Evolutionary conservation across 306 rosid species (phyloP), one percentile per base, ranked within the genome.

Genomic region (Lotus japonicus): DNA sequence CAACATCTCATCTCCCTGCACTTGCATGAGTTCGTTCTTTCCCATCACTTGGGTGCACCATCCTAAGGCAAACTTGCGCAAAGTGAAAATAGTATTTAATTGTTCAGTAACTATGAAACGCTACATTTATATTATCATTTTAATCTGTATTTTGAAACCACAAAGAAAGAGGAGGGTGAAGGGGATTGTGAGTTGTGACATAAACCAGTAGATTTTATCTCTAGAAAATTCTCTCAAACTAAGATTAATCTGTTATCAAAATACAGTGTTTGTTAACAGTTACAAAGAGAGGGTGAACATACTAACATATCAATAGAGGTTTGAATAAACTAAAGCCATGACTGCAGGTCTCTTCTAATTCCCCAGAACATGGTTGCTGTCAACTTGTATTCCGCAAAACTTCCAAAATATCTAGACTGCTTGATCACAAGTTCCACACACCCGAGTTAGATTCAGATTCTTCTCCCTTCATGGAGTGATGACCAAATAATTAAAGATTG

Each of bases 271-370:
- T 58, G 45, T 35, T 52, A 72, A 57, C 46, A 66, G 23, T 58
- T 51, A 18, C 63, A 74, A 49, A 46, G 38, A 65, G 71, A 11
- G 23, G 38, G 60, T 55, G 65, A 53, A 72, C 63, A 45, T 12
- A 44, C 17, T 6, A 75, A 36, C 9, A 58, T 11, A 50, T 38
- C 17, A 69, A 36, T 4, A 51, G 35, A 55, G 28, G 62, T 71
- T 64, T 77, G 11, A 64, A 45, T 78, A 78, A 74, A 78, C 13
- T 43, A 60, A 42, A 72, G 60, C 70, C 74, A 19, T 64, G 39
- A 41, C 33, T 46, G 62, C 67, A 48, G 14, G 38, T 55, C 50
- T 62, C 3, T 9, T 58, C 48, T 72, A 55, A 45, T 54, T 56
- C 69, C 61, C 42, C 52, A 12, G 41, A 74, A 63, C 66, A 65